A percentile compares a stretch with the other conserved stretches of the same genome.
Conservation (phyloP, 805 yeast genomes). For the Zygosaccharomyces pseudorouxii region DNA sequence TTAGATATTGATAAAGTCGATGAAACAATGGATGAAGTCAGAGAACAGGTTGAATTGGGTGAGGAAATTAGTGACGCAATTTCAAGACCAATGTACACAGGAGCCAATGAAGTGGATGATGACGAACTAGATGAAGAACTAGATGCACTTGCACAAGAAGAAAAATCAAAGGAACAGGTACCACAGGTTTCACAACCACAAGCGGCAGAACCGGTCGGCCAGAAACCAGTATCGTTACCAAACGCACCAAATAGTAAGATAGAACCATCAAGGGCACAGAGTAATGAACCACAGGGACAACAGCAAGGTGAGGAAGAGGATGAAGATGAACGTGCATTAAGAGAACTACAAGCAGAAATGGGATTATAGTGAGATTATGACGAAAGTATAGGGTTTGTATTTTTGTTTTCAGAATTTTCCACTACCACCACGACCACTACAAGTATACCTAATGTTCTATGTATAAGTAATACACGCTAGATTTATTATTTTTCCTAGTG, state of each 20-base stretch:
- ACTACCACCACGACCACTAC: not conserved
- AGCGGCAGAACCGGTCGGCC: slow-evolving; percentile 5
- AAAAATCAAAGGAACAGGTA: slow-evolving; percentile 47
- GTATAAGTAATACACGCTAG: slow-evolving; percentile 7
- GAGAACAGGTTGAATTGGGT: slow-evolving; percentile 92
- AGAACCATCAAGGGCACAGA: slow-evolving; percentile 14
- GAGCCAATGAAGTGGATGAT: slow-evolving; percentile 63
- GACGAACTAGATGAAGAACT: slow-evolving; percentile 95
- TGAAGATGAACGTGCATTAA: slow-evolving; percentile 78
- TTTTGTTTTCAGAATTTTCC: slow-evolving; percentile 4
- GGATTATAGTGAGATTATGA: slow-evolving; percentile 46
- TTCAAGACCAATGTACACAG: slow-evolving; percentile 80
- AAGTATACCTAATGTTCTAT: slow-evolving; percentile 6
- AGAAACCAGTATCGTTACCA: slow-evolving; percentile 39
- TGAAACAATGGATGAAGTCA: slow-evolving; percentile 94
- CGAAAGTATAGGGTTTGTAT: slow-evolving; percentile 2
- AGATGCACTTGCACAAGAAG: slow-evolving; percentile 82
- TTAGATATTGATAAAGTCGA: slow-evolving; percentile 95
- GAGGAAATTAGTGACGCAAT: slow-evolving; percentile 96
- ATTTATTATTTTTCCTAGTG: not conserved
- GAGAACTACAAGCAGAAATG: slow-evolving; percentile 82
- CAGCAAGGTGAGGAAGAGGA: slow-evolving; percentile 52
- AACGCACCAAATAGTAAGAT: slow-evolving; percentile 41
- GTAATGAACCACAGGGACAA: slow-evolving; percentile 34
- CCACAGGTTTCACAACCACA: slow-evolving; percentile 2